Base-by-base conservation (phyloP, 176 grass and related monocot species). In the Elymus sibiricus region DNA sequence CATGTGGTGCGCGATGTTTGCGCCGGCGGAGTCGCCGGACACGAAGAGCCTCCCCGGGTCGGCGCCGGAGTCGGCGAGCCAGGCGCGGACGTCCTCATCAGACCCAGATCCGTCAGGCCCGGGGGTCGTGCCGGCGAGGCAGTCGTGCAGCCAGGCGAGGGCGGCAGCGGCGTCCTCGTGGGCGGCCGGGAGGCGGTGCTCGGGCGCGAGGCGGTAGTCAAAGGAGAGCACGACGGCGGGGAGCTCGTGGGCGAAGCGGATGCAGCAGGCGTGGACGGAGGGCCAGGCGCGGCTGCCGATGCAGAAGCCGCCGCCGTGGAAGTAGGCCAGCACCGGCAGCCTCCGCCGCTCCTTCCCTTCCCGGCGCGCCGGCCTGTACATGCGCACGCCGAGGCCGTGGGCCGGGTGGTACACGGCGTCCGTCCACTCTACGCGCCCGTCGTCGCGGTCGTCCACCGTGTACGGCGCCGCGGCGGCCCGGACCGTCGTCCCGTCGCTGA, bases 201-300 rank as follows among this genome's bases (percentile, higher is more conserved):
- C 92, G 14, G 92, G 92, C 17, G 92, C 87, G 66, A 94, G 89
- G 69, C 87, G 87, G 84, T 94, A 94, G 84, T 92, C 92, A 19
- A 87, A 85, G 43, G 91, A 81, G 77, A 90, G 68, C 74, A 93
- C 77, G 35, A 90, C 1, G 24, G 78, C 91, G 19, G 65, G 64
- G 55, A 93, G 82, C 42, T 88, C 82, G 65, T 78, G 63, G 75
- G 91, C 88, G 85, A 88, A 88, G 70, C 88, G 88, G 82, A 73
- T 66, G 71, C 88, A 93, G 38, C 58, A 34, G 63, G 86, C 79
- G 19, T 93, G 91, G 38, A 42, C 76, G 79, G 59, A 37, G 11
- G 90, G 68, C 90, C 79, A 84, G 43, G 79, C 11, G 80, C 76
- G 80, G 84, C 79, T 87, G 35, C 87, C 91, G 19, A 92, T 76